Conservation (phyloP, 495 filamentous ascomycete genomes). For the Xylaria scruposa region DNA sequence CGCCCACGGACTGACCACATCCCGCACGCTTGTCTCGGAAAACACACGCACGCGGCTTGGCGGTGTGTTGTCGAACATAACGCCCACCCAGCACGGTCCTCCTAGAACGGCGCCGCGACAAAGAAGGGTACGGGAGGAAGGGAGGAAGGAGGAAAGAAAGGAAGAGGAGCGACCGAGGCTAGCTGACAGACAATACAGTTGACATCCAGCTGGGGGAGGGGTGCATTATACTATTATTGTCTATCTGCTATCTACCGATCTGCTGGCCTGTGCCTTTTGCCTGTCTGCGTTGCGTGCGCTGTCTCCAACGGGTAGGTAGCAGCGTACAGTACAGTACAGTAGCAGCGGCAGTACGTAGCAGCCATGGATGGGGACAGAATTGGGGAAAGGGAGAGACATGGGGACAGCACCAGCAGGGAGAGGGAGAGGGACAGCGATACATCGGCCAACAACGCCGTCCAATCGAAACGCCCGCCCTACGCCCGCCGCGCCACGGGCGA, state of each 20-base stretch:
- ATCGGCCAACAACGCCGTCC: conserved; percentile 40
- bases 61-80: conserved; percentile 17
- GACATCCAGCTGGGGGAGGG: conserved; percentile 5
- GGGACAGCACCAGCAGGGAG: conserved; percentile 10
- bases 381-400: conserved; percentile 19
- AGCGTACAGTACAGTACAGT: no score
- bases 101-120: neutral
- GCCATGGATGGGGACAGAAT: conserved; percentile 10
- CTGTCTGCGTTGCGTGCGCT: neutral
- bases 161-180: conserved; percentile 3
- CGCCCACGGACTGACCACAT: conserved; percentile 19
- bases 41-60: conserved; percentile 8
- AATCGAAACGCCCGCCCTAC: conserved; percentile 56
- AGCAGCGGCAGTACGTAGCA: neutral
- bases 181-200: neutral
- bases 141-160: neutral
- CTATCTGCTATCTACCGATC: neutral
- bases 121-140: neutral
- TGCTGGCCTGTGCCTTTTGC: neutral
- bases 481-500: conserved; percentile 46
- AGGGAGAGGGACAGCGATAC: conserved; percentile 18
- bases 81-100: conserved; percentile 9
- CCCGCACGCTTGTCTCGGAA: conserved; percentile 4
- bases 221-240: neutral
- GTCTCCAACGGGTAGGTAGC: conserved; percentile 7